These are phyloP conservation scores for Viola odorata DNA, from an alignment of 345 rosid genomes.

Conservation along the genomic window DNA sequence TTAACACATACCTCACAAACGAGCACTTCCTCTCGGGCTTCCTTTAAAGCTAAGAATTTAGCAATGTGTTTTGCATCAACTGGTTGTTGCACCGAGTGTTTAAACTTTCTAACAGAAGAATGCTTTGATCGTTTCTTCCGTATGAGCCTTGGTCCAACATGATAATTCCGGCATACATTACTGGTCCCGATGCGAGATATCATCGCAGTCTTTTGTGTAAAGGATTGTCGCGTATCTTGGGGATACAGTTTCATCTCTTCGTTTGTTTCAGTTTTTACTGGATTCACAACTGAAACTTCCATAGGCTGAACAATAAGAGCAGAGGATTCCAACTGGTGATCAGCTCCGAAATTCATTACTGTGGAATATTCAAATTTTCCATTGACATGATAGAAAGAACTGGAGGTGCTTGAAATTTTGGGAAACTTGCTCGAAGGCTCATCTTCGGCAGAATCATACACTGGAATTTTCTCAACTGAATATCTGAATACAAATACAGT, in stretches of 20 bases:
- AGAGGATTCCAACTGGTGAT: conserved; percentile 36
- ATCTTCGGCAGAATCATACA: conserved; percentile 96
- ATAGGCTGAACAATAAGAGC: conserved; percentile 32
- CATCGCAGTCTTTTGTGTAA: conserved; percentile 50
- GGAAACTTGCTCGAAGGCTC: conserved; percentile 58
- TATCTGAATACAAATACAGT: conserved; percentile 44
- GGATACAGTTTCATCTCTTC: conserved; percentile 37
- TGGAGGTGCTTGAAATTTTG: conserved; percentile 30
- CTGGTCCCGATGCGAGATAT: conserved; percentile 45
- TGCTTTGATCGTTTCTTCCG: conserved; percentile 56
- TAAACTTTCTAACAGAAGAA: conserved; percentile 42
- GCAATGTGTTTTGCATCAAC: conserved; percentile 54
- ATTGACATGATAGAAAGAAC: conserved; percentile 21
- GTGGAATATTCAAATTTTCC: conserved; percentile 25
- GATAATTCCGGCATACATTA: conserved; percentile 40
- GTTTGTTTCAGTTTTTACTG: conserved; percentile 39
- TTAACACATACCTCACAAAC: conserved; percentile 49
- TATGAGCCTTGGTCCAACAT: conserved; percentile 34
- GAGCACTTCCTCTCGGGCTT: conserved; percentile 73
- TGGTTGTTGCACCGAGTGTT: conserved; percentile 40
- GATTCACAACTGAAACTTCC: conserved; percentile 33
- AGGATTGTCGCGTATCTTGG: conserved; percentile 38
- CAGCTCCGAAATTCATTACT: conserved; percentile 21
- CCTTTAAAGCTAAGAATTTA: conserved; percentile 48
- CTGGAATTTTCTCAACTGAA: conserved; percentile 80